Evolutionary conservation across 108 stramenopile species (phyloP).

Genomic region (Stephanodiscus triporus): DNA sequence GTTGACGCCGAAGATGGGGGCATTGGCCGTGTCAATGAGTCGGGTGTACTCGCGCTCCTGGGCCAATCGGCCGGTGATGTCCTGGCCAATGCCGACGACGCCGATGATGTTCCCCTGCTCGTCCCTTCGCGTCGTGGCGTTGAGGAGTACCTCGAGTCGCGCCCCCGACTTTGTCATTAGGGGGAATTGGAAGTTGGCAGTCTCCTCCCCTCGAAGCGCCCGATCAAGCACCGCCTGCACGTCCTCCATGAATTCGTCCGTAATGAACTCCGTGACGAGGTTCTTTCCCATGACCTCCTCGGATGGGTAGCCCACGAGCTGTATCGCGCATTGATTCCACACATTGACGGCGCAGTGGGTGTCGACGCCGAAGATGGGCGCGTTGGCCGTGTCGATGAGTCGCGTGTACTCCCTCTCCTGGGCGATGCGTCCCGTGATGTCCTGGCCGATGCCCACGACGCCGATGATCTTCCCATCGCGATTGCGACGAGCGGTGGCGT

Average conservation of each 20-base stretch:
- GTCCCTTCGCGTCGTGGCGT: constrained; percentile 50
- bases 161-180: constrained; percentile 37
- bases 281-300: constrained; percentile 53
- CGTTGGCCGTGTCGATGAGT: constrained; percentile 66
- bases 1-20: constrained; percentile 67
- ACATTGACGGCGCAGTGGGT: constrained; percentile 55
- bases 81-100: constrained; percentile 63
- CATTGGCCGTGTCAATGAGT: constrained; percentile 63
- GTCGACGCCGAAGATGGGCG: constrained; percentile 70
- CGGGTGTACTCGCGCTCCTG: constrained; percentile 21
- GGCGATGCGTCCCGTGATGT: constrained; percentile 31
- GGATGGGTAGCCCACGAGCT: constrained; percentile 52
- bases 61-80: constrained; percentile 49
- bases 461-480: constrained; percentile 41
- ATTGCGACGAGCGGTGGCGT: constrained; percentile 50
- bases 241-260: not conserved
- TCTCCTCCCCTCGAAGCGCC: not conserved
- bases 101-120: constrained; percentile 46
- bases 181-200: not conserved
- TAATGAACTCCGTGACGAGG: not conserved
- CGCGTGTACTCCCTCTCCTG: constrained; percentile 43
- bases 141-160: constrained; percentile 49
- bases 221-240: not conserved
- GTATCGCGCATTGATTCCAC: constrained; percentile 57
- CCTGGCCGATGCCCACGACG: constrained; percentile 41